phyloP scores from a whole-genome alignment of 2,329 filamentous ascomycete species.

The Colletotrichum noveboracense region DNA sequence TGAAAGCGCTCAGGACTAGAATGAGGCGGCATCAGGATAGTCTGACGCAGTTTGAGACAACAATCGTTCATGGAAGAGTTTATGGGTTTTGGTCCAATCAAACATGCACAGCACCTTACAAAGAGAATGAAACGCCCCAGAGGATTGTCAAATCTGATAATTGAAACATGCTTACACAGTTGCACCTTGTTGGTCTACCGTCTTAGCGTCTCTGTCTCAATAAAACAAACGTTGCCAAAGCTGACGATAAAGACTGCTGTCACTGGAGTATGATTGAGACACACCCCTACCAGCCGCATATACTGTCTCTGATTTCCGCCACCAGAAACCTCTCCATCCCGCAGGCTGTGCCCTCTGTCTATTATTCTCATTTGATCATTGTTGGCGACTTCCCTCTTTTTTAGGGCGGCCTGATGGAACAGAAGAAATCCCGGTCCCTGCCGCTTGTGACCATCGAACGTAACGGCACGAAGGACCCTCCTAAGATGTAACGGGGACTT shows the following conservation, averaged over 20 bases:
- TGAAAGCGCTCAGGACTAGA: neutral
- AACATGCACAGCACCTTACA: neutral
- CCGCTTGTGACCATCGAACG: neutral
- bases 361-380: neutral
- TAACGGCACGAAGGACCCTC: neutral
- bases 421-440: neutral
- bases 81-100: neutral
- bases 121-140: neutral
- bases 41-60: neutral
- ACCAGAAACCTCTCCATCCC: neutral
- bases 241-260: too few relatives aligned
- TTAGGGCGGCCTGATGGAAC: neutral
- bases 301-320: neutral
- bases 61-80: neutral
- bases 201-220: neutral
- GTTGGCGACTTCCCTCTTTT: neutral
- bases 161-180: neutral
- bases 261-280: neutral
- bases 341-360: neutral
- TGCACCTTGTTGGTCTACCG: neutral
- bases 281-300: neutral
- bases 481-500: neutral
- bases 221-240: neutral
- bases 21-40: neutral
- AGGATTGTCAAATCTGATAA: neutral